A percentile compares a stretch with the other conserved stretches of the same genome.
phyloP scores from a whole-genome alignment of 2,329 filamentous ascomycete genomes.

The Chaetothyriales sp. region DNA sequence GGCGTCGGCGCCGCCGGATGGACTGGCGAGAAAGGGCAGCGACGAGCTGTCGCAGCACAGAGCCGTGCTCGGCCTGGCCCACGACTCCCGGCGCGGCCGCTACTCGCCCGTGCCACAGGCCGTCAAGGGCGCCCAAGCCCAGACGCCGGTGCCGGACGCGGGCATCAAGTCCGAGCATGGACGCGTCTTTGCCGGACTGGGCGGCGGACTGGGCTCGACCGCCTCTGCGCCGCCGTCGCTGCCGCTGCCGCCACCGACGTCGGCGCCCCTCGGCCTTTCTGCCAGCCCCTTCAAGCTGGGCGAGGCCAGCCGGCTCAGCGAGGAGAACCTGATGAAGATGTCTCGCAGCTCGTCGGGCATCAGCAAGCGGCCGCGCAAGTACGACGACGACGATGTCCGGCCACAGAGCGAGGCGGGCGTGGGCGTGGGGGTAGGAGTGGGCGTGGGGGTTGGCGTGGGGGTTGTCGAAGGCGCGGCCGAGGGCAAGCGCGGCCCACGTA shows the following conservation, averaged over 20 bases:
- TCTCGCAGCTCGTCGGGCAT: constrained; percentile 34
- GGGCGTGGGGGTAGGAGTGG: no score
- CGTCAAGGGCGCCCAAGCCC: constrained; percentile 78
- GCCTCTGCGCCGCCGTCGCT: constrained; percentile 34
- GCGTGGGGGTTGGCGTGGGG: no score
- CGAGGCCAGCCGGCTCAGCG: constrained; percentile 27
- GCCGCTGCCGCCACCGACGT: constrained; percentile 30
- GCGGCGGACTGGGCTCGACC: constrained; percentile 46
- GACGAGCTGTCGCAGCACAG: constrained; percentile 49
- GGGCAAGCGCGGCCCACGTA: constrained; percentile 9
- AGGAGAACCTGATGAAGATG: constrained; percentile 27
- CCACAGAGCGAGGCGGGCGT: constrained; percentile 52
- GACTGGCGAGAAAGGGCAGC: constrained; percentile 32
- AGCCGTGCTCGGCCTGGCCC: constrained; percentile 56
- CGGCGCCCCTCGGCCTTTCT: constrained; percentile 10
- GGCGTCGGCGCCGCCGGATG: constrained; percentile 22
- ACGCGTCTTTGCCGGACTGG: constrained; percentile 90
- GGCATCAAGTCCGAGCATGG: constrained; percentile 92
- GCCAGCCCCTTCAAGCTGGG: constrained; percentile 40
- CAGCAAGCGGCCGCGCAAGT: constrained; percentile 50
- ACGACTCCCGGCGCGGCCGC: constrained; percentile 67
- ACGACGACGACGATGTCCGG: constrained; percentile 59
- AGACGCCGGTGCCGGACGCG: constrained; percentile 67
- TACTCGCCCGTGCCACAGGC: constrained; percentile 83
- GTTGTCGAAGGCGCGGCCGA: no score